Conservation (phyloP, 2,329 filamentous ascomycete species). For the Fusarium brachygibbosum region DNA sequence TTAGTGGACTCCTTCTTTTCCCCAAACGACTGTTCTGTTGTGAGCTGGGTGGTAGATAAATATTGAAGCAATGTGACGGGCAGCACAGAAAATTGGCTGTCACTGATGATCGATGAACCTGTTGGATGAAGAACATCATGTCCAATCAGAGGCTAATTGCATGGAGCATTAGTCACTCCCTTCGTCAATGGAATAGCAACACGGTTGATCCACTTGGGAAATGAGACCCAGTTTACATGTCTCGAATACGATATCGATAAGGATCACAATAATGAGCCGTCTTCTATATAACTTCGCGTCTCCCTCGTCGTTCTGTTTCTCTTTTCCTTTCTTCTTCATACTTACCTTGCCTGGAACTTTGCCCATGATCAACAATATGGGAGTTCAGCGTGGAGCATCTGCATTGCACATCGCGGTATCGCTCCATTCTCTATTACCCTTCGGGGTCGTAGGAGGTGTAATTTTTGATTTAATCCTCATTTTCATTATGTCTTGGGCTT, state of each 20-base stretch:
- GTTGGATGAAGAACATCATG: too few relatives aligned
- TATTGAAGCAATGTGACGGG: too few relatives aligned
- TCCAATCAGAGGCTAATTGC: neutral
- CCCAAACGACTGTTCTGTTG: neutral
- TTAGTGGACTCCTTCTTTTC: neutral
- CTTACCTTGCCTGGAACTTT: constrained; percentile 28
- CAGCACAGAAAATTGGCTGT: too few relatives aligned
- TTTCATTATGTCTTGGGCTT: constrained; percentile 17
- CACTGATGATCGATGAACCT: too few relatives aligned
- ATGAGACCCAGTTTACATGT: constrained; percentile 1
- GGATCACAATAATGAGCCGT: neutral
- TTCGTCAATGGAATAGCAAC: too few relatives aligned
- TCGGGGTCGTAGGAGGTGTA: constrained; percentile 22
- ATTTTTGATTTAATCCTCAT: constrained; percentile 21
- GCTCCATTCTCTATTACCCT: constrained; percentile 21
- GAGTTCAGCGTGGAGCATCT: constrained; percentile 22
- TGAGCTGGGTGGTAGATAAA: neutral
- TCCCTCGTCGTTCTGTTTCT: neutral
- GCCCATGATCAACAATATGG: constrained; percentile 18
- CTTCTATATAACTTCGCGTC: neutral
- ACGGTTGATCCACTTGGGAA: neutral
- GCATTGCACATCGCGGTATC: constrained; percentile 28
- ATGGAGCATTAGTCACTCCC: neutral
- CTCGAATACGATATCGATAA: neutral
- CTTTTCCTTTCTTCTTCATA: constrained; percentile 24